phyloP scores from a whole-genome alignment of 805 yeast species.

The Wickerhamomyces sydowiorum region DNA sequence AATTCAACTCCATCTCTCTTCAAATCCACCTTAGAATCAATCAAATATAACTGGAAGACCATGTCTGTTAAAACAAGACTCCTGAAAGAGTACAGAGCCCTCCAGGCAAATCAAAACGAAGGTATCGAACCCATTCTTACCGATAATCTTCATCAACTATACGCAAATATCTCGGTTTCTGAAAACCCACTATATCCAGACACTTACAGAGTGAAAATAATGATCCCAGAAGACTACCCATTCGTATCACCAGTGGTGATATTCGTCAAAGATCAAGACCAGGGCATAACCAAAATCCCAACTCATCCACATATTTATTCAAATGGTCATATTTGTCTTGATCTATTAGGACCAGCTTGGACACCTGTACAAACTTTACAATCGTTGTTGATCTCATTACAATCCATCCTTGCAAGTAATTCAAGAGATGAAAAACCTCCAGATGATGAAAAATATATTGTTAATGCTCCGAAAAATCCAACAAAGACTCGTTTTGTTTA shows the following conservation, averaged over 20 bases:
- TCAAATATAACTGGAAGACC: conserved; percentile 2
- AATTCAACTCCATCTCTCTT: neutral
- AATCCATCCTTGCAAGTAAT: conserved; percentile 57
- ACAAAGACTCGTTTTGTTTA: conserved; percentile 41
- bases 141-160: conserved; percentile 27
- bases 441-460: conserved; percentile 46
- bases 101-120: conserved; percentile 11
- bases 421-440: conserved; percentile 44
- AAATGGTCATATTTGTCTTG: conserved; percentile 75
- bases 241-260: conserved; percentile 53
- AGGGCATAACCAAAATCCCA: conserved; percentile 37
- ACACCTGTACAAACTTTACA: conserved; percentile 28
- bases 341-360: conserved; percentile 45
- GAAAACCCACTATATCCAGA: conserved; percentile 30
- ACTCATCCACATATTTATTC: conserved; percentile 71
- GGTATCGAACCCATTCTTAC: conserved; percentile 26
- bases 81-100: conserved; percentile 18
- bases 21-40: conserved; percentile 1
- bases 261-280: conserved; percentile 30
- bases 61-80: conserved; percentile 19
- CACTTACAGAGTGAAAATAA: conserved; percentile 37
- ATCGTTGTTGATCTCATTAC: conserved; percentile 49
- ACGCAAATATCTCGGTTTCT: conserved; percentile 31
- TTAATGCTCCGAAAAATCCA: conserved; percentile 55
- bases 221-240: conserved; percentile 44